A percentile compares a stretch with the other conserved stretches of the same genome.
Conservation (phyloP, 78 protist genomes). For the Cavenderia fasciculata region DNA sequence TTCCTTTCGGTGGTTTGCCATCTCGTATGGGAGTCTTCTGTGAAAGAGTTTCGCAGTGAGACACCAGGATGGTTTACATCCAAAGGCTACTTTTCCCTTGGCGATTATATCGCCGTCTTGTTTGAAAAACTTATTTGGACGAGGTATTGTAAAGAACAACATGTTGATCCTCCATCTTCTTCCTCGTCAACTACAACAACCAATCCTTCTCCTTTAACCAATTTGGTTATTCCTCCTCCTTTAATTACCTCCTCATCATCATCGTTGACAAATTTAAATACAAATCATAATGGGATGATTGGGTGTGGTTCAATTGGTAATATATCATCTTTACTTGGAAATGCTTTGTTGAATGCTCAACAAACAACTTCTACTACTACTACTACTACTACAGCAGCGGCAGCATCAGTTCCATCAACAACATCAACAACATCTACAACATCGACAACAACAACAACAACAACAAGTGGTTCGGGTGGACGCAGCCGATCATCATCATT, state of each 20-base stretch:
- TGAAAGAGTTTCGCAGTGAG: conserved; percentile 39
- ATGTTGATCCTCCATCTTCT: conserved; percentile 9
- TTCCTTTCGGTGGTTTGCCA: conserved; percentile 51
- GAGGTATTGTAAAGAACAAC: conserved; percentile 20
- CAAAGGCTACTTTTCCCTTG: conserved; percentile 37
- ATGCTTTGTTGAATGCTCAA: no score
- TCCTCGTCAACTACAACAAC: no score
- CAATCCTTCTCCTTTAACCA: no score
- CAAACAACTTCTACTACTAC: no score
- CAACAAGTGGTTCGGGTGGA: neutral
- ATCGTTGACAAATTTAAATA: no score
- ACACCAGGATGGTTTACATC: conserved; percentile 60
- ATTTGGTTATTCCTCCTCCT: no score
- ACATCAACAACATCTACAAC: neutral
- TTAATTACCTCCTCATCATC: no score
- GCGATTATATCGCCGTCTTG: conserved; percentile 47
- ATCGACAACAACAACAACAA: neutral
- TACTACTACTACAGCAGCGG: no score
- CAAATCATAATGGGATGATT: no score
- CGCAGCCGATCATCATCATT: neutral
- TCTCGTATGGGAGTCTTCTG: neutral
- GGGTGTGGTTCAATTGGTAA: no score
- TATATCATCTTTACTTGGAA: no score
- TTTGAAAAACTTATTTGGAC: conserved; percentile 72
- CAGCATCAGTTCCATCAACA: neutral